phyloP scores from a whole-genome alignment of 495 filamentous ascomycete genomes.

The Neurospora sp. region DNA sequence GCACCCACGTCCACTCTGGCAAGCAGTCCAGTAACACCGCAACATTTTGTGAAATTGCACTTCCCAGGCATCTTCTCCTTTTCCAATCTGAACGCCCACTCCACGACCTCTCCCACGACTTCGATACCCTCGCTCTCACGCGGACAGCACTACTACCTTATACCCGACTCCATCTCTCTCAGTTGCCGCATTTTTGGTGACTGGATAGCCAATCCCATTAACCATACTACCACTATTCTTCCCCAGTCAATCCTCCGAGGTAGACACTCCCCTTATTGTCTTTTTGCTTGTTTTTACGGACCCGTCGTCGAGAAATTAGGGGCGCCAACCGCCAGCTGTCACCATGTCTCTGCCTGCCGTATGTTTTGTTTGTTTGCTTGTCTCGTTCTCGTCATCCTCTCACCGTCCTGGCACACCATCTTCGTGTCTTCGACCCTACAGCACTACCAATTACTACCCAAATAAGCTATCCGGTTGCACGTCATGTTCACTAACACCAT shows the following conservation, averaged over 20 bases:
- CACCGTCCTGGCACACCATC: constrained; percentile 1
- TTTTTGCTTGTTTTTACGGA: not conserved
- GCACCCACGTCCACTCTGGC: constrained; percentile 1
- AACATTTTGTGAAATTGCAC: constrained; percentile 34
- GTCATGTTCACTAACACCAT: constrained; percentile 23
- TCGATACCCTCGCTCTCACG: constrained; percentile 13
- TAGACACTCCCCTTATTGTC: constrained; percentile 13
- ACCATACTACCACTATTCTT: constrained; percentile 9
- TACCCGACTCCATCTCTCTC: constrained; percentile 1
- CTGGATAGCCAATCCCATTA: constrained; percentile 20
- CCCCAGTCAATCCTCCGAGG: constrained; percentile 6
- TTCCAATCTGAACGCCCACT: constrained; percentile 12
- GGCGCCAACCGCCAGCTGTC: constrained; percentile 9
- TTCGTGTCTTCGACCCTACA: not conserved
- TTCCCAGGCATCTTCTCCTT: constrained; percentile 24
- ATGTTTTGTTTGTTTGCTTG: constrained; percentile 17
- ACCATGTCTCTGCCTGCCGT: constrained; percentile 31
- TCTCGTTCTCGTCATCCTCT: constrained; percentile 1
- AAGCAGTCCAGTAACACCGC: constrained; percentile 15
- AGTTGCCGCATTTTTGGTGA: constrained; percentile 12
- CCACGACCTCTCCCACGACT: constrained; percentile 3
- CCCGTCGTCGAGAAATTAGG: not conserved
- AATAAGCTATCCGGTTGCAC: constrained; percentile 4
- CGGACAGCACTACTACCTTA: constrained; percentile 8
- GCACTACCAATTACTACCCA: constrained; percentile 8